Evolutionary conservation across 1,284 basidiomycete genomes (phyloP).

Genomic region (Cronartium quercuum): DNA sequence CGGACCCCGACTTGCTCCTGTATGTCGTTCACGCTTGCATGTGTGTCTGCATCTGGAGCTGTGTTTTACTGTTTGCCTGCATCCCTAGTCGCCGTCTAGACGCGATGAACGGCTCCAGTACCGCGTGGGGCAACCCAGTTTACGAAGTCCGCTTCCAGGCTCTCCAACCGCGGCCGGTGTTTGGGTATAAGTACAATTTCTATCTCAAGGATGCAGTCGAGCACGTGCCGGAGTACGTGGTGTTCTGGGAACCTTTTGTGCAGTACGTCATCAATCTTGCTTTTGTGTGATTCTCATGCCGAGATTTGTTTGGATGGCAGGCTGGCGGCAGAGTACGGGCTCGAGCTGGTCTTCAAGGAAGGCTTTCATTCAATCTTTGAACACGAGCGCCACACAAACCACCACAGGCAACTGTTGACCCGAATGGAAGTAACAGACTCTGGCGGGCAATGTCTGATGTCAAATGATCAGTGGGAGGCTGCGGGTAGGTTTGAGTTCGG

Average conservation of each 20-base stretch:
- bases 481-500: conserved; percentile 63
- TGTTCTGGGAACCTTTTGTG: conserved; percentile 87
- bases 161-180: conserved; percentile 57
- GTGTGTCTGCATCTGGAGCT: conserved; percentile 30
- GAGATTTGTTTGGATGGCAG: conserved; percentile 51
- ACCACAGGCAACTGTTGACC: conserved; percentile 56
- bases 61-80: background rate
- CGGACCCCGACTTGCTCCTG: conserved; percentile 73
- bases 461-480: conserved; percentile 89
- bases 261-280: conserved; percentile 55
- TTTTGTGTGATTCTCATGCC: background rate
- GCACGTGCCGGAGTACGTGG: conserved; percentile 93
- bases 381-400: conserved; percentile 63
- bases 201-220: conserved; percentile 90
- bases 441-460: conserved; percentile 78
- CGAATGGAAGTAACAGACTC: conserved; percentile 81
- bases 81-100: background rate
- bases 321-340: conserved; percentile 72
- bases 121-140: conserved; percentile 66
- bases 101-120: background rate
- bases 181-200: conserved; percentile 89
- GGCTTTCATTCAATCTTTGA: conserved; percentile 81
- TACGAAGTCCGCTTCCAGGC: conserved; percentile 82
- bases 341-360: conserved; percentile 69
- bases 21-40: conserved; percentile 52